Evolutionary conservation across 176 grass and related monocot genomes (phyloP).

Genomic region (Aegilops tauschii): DNA sequence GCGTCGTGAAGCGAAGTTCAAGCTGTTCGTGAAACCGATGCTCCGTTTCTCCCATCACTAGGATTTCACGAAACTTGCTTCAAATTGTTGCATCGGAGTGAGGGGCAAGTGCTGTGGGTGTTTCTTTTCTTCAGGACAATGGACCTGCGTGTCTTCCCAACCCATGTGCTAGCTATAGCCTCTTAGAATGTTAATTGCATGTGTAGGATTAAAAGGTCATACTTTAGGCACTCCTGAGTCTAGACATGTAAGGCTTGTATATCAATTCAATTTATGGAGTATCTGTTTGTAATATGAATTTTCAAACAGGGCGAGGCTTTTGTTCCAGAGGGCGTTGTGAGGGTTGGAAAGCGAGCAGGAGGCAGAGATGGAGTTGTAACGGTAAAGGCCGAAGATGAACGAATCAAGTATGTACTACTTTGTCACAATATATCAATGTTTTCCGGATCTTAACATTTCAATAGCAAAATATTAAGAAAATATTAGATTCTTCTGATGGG

Average conservation of each 20-base stretch:
- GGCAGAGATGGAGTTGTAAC: slow-evolving; percentile 67
- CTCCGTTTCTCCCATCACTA: background rate
- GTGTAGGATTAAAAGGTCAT: background rate
- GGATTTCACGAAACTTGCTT: background rate
- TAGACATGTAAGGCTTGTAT: background rate
- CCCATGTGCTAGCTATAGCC: background rate
- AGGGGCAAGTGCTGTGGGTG: background rate
- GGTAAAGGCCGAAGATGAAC: slow-evolving; percentile 52
- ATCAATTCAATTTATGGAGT: background rate
- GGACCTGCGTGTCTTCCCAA: background rate
- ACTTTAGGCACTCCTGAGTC: background rate
- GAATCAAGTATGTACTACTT: slow-evolving; percentile 66
- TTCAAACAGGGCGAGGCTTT: slow-evolving; percentile 85
- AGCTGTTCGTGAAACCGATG: background rate
- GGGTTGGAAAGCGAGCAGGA: slow-evolving; percentile 64
- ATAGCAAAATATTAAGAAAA: background rate
- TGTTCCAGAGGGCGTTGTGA: slow-evolving; percentile 79
- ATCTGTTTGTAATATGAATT: background rate
- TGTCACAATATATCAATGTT: background rate
- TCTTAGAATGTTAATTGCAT: background rate
- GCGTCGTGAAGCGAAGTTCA: background rate
- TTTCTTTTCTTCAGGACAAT: background rate
- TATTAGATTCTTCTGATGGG: background rate
- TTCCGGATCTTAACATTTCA: slow-evolving; percentile 4
- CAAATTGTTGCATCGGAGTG: background rate